Conservation (phyloP, 495 filamentous ascomycete species). For the Immersiella caudata region DNA sequence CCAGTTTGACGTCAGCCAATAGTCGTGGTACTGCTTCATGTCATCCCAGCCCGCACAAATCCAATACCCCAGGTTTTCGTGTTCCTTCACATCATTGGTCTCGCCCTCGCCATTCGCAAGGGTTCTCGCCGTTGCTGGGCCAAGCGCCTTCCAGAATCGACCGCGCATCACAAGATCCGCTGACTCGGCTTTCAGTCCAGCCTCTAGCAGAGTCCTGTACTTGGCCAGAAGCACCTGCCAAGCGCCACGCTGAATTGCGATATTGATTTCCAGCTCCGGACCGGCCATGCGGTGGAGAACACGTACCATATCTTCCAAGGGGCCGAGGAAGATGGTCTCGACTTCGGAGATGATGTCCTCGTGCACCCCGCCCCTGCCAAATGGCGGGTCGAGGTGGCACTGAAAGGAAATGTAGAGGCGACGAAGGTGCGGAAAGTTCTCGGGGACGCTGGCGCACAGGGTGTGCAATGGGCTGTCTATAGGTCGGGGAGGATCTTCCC, state of each 20-base stretch:
- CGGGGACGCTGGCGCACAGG: neutral
- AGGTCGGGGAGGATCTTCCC: neutral
- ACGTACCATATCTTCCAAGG: slow-evolving; percentile 17
- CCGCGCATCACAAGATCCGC: neutral
- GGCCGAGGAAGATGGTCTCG: slow-evolving; percentile 6
- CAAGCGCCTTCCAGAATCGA: slow-evolving; percentile 8
- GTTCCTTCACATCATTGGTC: neutral
- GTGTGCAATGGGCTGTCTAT: neutral
- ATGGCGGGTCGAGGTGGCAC: neutral
- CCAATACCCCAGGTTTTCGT: neutral
- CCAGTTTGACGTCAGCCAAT: neutral
- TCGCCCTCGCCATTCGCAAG: too few relatives aligned
- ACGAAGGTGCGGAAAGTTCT: slow-evolving; percentile 3
- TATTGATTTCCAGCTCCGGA: neutral
- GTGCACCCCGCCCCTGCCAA: neutral
- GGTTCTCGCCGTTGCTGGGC: too few relatives aligned
- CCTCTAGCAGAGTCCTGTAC: neutral
- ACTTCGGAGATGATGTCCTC: neutral
- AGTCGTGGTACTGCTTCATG: neutral
- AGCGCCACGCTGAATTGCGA: slow-evolving; percentile 15
- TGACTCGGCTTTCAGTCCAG: slow-evolving; percentile 1
- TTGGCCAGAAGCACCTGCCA: slow-evolving; percentile 9
- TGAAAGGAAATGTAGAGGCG: slow-evolving; percentile 17
- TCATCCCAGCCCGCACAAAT: slow-evolving; percentile 9
- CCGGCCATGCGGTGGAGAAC: neutral